Evolutionary conservation across 1,284 basidiomycete genomes (phyloP), one percentile per base, ranked within the genome.

Genomic region (Pyrrhoderma noxium): DNA sequence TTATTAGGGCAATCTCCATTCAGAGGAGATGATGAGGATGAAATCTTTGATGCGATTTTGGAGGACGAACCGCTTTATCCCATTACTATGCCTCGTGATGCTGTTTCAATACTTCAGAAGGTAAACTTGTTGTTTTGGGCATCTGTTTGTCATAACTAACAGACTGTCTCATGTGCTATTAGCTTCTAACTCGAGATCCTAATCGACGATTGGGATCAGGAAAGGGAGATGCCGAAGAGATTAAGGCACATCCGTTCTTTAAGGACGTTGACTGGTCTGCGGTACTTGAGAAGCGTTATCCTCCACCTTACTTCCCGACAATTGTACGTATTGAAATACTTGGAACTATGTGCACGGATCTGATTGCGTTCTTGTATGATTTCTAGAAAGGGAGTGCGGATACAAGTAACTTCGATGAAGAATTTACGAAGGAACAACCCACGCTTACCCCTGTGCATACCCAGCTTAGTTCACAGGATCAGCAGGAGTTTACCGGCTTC

Each of bases 1-100:
- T 72, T 99, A 51, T 77, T 99, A 25, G 96, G 96, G 38, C 96
- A 99, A 70, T 97, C 95, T 13, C 96, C 96, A 2, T 99, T 99
- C 85, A 85, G 95, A 48, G 96, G 96, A 53, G 96, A 99, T 62
- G 96, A 99, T 61, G 96, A 99, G 67, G 96, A 99, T 65, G 96
- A 99, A 74, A 99, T 99, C 58, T 99, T 99, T 65, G 96, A 99
- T 67, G 96, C 96, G 37, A 99, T 99, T 62, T 70, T 99, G 48
- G 96, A 99, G 67, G 96, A 99, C 65, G 96, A 99, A 65, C 94
- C 95, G 39, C 67, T 99, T 57, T 99, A 99, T 69, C 96, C 96
- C 1, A 96, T 99, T 62, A 98, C 96, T n/a, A 99, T 99, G 96
- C 96, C 95, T 5, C 80, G 92, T 51, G 95, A 98, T 62, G 94